These are phyloP conservation scores for Aspergillus vadensis DNA, from an alignment of 2,329 filamentous ascomycete genomes.

Conservation along the genomic window DNA sequence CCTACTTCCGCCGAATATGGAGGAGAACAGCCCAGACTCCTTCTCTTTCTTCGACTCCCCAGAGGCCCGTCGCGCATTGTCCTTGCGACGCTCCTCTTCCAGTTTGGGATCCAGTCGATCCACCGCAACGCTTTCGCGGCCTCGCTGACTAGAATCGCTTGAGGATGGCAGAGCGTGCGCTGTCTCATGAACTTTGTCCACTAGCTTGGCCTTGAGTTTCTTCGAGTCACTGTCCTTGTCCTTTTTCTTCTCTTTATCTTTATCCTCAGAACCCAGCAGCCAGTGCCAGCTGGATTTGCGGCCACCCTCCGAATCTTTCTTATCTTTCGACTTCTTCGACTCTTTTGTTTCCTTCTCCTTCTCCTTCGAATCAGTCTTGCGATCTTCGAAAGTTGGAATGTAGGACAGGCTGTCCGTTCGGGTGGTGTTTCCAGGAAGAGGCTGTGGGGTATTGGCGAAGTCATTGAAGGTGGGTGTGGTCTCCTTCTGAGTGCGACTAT, in stretches of 20 bases:
- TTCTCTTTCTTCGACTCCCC: constrained; percentile 79
- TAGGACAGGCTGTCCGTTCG: constrained; percentile 78
- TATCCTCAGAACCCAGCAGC: constrained; percentile 74
- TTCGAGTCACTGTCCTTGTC: constrained; percentile 71
- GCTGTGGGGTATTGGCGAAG: constrained; percentile 65
- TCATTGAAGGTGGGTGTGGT: constrained; percentile 62
- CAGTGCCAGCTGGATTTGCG: constrained; percentile 79
- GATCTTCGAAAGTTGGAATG: constrained; percentile 76
- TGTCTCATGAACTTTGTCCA: constrained; percentile 66
- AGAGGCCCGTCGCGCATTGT: constrained; percentile 70
- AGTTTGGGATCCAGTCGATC: constrained; percentile 78
- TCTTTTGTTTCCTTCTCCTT: constrained; percentile 60
- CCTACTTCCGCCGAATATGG: constrained; percentile 86
- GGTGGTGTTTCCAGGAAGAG: constrained; percentile 68
- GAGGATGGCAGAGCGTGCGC: constrained; percentile 82
- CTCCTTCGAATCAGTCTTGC: constrained; percentile 75
- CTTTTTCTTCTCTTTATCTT: constrained; percentile 55
- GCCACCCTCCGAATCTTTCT: constrained; percentile 69
- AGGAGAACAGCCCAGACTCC: constrained; percentile 82
- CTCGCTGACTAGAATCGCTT: constrained; percentile 66
- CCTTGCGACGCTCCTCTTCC: constrained; percentile 72
- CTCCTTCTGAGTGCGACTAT: constrained; percentile 39
- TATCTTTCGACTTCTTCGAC: constrained; percentile 74
- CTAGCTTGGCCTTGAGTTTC: constrained; percentile 55
- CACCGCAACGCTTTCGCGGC: constrained; percentile 77